Evolutionary conservation across 2,329 filamentous ascomycete species (phyloP).

Genomic region (Ophiocordyceps australis): DNA sequence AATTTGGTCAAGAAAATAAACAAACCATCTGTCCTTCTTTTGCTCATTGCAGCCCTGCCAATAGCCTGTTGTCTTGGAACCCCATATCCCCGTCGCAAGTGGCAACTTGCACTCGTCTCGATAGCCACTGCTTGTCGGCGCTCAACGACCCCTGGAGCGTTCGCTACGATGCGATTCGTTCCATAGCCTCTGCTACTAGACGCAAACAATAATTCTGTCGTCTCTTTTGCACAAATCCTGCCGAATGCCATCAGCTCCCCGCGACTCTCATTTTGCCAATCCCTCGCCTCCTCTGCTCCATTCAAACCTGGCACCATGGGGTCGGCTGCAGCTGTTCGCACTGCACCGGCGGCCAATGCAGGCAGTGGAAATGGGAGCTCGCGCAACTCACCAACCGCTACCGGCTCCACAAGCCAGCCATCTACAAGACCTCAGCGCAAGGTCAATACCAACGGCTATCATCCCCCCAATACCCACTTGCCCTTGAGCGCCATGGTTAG

Average conservation of each 20-base stretch:
- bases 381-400: slow-evolving; percentile 30
- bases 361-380: slow-evolving; percentile 29
- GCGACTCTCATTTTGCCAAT: too few relatives aligned
- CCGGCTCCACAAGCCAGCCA: slow-evolving; percentile 13
- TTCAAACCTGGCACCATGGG: slow-evolving; percentile 18
- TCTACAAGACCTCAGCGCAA: slow-evolving; percentile 31
- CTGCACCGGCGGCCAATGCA: slow-evolving; percentile 14
- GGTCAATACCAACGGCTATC: slow-evolving; percentile 33
- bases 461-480: slow-evolving; percentile 28
- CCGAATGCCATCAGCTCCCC: background rate
- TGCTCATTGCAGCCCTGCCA: too few relatives aligned
- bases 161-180: slow-evolving; percentile 7
- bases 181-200: slow-evolving; percentile 4
- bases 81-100: too few relatives aligned
- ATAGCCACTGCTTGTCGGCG: too few relatives aligned
- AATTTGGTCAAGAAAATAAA: too few relatives aligned
- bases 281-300: too few relatives aligned
- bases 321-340: slow-evolving; percentile 18
- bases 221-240: background rate
- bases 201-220: too few relatives aligned
- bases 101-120: too few relatives aligned
- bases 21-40: too few relatives aligned
- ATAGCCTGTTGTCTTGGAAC: too few relatives aligned
- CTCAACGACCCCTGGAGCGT: slow-evolving; percentile 1
- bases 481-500: slow-evolving; percentile 38